Evolutionary conservation across 805 yeast species (phyloP).

Genomic region (Spencermartinsiella europaea): DNA sequence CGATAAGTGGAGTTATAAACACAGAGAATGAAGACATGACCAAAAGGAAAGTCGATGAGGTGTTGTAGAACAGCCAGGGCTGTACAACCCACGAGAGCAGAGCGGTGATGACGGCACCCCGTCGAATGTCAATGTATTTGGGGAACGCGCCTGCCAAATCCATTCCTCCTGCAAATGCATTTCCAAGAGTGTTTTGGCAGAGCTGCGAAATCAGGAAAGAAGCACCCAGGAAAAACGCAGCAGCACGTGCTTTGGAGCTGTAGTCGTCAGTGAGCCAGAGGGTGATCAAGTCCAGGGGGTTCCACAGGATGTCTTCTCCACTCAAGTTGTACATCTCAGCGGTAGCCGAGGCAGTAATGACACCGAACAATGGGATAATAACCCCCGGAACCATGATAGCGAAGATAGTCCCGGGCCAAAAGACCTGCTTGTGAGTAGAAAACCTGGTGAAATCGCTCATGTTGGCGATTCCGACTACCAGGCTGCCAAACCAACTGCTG

Average conservation of each 20-base stretch:
- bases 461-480: conserved; percentile 76
- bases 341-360: conserved; percentile 41
- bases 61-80: conserved; percentile 40
- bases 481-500: conserved; percentile 79
- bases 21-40: conserved; percentile 37
- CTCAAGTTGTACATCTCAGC: conserved; percentile 29
- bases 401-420: conserved; percentile 37
- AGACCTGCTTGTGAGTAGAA: conserved; percentile 50
- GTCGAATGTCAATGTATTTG: conserved; percentile 37
- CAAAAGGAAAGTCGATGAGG: conserved; percentile 34
- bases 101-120: conserved; percentile 38
- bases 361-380: conserved; percentile 43
- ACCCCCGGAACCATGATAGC: conserved; percentile 37
- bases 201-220: conserved; percentile 18
- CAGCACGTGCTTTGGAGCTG: conserved; percentile 36
- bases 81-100: conserved; percentile 27
- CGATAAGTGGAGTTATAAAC: conserved; percentile 40
- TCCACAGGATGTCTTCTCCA: conserved; percentile 41
- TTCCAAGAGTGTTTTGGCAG: conserved; percentile 28
- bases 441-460: conserved; percentile 86
- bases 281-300: conserved; percentile 39
- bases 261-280: conserved; percentile 39
- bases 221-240: conserved; percentile 19
- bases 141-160: conserved; percentile 47
- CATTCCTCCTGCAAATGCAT: conserved; percentile 45